Evolutionary conservation across 345 rosid species (phyloP).

Genomic region (Draba incana): DNA sequence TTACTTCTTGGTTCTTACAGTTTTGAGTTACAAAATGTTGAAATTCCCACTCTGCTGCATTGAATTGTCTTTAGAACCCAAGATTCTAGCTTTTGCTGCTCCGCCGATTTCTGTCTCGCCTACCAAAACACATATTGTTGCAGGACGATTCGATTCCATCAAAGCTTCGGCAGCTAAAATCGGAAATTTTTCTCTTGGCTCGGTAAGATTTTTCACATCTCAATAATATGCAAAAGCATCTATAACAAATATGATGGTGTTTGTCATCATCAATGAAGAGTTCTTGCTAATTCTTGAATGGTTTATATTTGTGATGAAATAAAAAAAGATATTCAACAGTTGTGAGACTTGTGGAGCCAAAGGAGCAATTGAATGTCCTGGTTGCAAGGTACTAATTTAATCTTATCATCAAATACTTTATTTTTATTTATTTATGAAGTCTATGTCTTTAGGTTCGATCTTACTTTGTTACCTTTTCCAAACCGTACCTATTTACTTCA

Average conservation of each 20-base stretch:
- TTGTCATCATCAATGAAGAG: not conserved
- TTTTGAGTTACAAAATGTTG: conserved; percentile 36
- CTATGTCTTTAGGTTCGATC: not conserved
- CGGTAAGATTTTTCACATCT: conserved; percentile 41
- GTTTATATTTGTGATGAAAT: not conserved
- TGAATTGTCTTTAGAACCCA: conserved; percentile 20
- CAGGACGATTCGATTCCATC: conserved; percentile 29
- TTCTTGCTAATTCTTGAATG: not conserved
- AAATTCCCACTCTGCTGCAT: conserved; percentile 30
- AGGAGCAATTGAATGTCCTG: conserved; percentile 78
- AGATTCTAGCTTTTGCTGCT: not conserved
- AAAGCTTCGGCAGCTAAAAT: conserved; percentile 49
- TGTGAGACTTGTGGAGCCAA: conserved; percentile 70
- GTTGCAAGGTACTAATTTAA: conserved; percentile 62
- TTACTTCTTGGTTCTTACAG: conserved; percentile 5
- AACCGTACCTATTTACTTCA: not conserved
- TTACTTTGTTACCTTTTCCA: not conserved
- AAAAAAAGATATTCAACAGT: conserved; percentile 53
- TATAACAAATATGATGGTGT: not conserved
- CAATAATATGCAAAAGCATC: not conserved
- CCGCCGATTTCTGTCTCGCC: conserved; percentile 2
- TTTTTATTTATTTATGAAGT: no score
- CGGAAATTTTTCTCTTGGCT: conserved; percentile 55
- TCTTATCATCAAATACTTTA: no score
- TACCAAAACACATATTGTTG: conserved; percentile 5